phyloP scores from a whole-genome alignment of 2,329 filamentous ascomycete species.

The Clonostachys rosea region DNA sequence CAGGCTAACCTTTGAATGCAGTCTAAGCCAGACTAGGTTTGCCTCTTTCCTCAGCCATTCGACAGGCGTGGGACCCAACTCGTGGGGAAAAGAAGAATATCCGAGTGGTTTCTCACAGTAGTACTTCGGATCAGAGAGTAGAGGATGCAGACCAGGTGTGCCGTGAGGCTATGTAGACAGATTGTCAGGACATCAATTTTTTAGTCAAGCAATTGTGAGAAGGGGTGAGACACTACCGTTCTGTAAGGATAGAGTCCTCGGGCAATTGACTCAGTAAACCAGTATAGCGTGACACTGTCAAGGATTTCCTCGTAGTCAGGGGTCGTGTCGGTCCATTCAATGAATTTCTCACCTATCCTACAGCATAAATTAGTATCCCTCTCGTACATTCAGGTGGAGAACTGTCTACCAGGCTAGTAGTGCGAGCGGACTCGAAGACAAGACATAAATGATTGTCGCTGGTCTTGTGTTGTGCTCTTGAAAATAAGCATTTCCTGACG shows the following conservation, averaged over 20 bases:
- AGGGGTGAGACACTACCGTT: neutral
- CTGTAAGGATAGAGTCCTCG: neutral
- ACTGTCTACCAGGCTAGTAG: neutral
- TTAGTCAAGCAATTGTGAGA: neutral
- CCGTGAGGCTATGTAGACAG: neutral
- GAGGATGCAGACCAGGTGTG: neutral
- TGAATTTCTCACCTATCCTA: neutral
- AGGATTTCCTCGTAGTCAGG: neutral
- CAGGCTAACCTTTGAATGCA: neutral
- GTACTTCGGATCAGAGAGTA: too few species aligned
- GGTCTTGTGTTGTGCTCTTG: neutral
- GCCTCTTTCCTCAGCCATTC: too few species aligned
- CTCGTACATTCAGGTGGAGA: too few species aligned
- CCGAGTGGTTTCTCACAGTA: neutral
- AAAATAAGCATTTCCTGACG: neutral
- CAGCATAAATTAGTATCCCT: too few species aligned
- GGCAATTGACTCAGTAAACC: neutral
- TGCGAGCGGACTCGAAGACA: neutral
- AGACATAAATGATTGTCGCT: neutral
- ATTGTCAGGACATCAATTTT: neutral
- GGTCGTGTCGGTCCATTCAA: neutral
- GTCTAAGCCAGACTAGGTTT: too few species aligned
- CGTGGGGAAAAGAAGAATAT: neutral
- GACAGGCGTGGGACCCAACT: neutral
- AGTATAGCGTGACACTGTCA: neutral